Percentiles rank a stretch among this genome's conserved stretches.
phyloP scores from a whole-genome alignment of 768 basidiomycete species.

The Kwoniella heveanensis region DNA sequence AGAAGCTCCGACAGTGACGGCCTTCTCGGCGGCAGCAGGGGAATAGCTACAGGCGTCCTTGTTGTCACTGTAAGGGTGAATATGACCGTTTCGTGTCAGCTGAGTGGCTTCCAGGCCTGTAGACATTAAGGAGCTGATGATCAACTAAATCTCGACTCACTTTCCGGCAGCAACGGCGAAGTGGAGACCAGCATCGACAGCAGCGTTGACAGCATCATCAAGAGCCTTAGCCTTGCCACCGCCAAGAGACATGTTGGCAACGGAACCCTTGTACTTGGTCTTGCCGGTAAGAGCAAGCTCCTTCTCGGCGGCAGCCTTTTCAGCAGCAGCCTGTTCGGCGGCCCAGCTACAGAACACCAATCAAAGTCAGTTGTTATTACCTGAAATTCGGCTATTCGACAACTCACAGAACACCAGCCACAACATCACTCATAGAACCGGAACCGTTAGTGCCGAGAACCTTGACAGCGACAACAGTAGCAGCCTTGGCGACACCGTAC shows the following conservation, averaged over 20 bases:
- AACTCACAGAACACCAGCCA: conserved; percentile 70
- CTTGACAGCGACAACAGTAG: conserved; percentile 61
- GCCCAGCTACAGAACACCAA: conserved; percentile 63
- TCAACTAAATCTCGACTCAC: conserved; percentile 48
- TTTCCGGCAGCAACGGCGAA: conserved; percentile 94
- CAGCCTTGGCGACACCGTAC: conserved; percentile 95
- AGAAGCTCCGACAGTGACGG: conserved; percentile 90
- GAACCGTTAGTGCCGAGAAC: conserved; percentile 87
- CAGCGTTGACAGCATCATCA: conserved; percentile 79
- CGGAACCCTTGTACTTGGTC: conserved; percentile 83
- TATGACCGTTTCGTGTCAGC: too few species aligned
- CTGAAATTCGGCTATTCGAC: background rate
- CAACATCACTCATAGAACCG: conserved; percentile 91
- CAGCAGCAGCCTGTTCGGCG: conserved; percentile 59
- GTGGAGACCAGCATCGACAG: conserved; percentile 82
- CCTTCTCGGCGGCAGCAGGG: conserved; percentile 82
- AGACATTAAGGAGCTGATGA: too few species aligned
- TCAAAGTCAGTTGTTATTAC: background rate
- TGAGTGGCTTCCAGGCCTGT: too few species aligned
- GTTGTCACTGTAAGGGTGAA: conserved; percentile 71
- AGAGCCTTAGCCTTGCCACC: conserved; percentile 87
- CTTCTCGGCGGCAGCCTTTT: conserved; percentile 65
- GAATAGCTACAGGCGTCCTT: conserved; percentile 90
- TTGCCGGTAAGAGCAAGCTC: conserved; percentile 73
- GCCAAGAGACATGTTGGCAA: conserved; percentile 84